Percentiles rank a stretch among this genome's conserved stretches.
phyloP scores from a whole-genome alignment of 192 early-diverging fungal genomes.

The Geranomyces michiganensis region DNA sequence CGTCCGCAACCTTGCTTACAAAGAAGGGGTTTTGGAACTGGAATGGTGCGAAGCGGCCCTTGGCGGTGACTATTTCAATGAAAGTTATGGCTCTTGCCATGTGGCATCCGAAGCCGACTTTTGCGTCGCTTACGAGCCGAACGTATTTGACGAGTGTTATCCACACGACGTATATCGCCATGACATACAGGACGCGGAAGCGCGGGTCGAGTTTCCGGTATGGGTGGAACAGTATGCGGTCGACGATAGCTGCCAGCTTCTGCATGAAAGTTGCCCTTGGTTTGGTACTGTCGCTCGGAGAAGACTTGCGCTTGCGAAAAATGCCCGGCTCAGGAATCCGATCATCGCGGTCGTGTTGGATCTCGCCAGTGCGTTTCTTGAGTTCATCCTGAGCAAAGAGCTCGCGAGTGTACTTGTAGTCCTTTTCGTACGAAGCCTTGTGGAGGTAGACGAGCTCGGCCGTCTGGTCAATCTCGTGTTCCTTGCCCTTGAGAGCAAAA shows the following conservation, averaged over 20 bases:
- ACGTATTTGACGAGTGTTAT: neutral
- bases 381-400: neutral
- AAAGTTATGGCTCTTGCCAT: neutral
- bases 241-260: neutral
- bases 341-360: neutral
- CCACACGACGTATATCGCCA: neutral
- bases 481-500: neutral
- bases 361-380: neutral
- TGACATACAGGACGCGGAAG: neutral
- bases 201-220: neutral
- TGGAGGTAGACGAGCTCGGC: neutral
- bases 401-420: neutral
- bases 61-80: neutral
- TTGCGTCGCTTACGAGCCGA: neutral
- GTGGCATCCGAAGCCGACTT: neutral
- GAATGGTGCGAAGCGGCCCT: neutral
- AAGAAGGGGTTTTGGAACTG: neutral
- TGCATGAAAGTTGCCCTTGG: neutral
- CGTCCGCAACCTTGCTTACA: neutral
- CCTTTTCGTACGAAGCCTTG: conserved; percentile 1
- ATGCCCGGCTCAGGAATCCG: neutral
- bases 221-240: too few species aligned
- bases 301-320: neutral
- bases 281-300: neutral
- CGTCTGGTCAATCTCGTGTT: neutral